Base-by-base conservation (phyloP, 2,329 filamentous ascomycete genomes). In the Emergomyces pasteurianus region DNA sequence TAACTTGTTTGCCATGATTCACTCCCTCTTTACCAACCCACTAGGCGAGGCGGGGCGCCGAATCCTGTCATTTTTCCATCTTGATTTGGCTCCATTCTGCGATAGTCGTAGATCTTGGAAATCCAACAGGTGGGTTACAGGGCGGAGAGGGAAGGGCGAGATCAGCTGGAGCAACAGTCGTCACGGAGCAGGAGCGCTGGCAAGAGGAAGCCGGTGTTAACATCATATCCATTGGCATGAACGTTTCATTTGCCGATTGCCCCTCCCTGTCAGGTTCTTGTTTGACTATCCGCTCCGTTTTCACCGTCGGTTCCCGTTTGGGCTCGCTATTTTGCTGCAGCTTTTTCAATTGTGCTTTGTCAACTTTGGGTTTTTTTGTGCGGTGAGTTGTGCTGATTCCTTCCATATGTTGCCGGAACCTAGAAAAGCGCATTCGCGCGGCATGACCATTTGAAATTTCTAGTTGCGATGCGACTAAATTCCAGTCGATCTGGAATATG, bases 371-470 rank as follows among this genome's bases (percentile, higher is more conserved):
- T 55, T 71, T 73, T 56, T 71, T 74, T 1, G 66, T 56, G 43
- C 66, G 64, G 7, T 68, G 63, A 14, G 62, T 64, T 3, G 68
- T 68, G 9, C 68, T 64, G 3, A 67, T 71, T 16, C 77, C 77
- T 62, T 83, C 80, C 73, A 81, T 80, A 54, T 81, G 78, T 60
- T 77, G 74, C 61, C 75, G 78, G 70, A 82, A 82, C 42, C 81
- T 78, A 26, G 78, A 80, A 67, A 78, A 83, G 34, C 81, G 77
- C 81, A 83, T 83, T 46, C 81, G 78, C 16, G 81, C 81, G 3
- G 81, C 81, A 65, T 83, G 81, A 43, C 80, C 81, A 59, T 83
- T 83, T 42, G 78, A 79, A 59, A 83, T 81, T 52, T 77, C 77
- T 14, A 80, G 70, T 54, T 80, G 71, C 2, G 69, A 69, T 16